These are phyloP conservation scores for Lasiosphaeris hirsuta DNA, from an alignment of 495 filamentous ascomycete species.

Conservation along the genomic window DNA sequence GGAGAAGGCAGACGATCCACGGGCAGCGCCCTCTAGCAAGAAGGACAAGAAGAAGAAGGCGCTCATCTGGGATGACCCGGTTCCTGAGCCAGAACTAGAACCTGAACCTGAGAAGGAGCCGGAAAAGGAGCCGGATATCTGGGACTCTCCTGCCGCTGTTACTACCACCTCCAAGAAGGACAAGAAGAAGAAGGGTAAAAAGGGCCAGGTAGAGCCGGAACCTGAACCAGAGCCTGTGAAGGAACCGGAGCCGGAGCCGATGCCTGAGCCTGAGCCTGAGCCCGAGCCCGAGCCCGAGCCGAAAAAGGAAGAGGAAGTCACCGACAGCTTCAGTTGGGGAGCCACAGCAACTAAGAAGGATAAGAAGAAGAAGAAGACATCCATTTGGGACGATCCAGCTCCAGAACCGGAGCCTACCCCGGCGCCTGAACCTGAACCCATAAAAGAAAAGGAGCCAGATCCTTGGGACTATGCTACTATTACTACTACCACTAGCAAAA, in stretches of 20 bases:
- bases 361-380: conserved; percentile 33
- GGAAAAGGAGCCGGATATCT: conserved; percentile 1
- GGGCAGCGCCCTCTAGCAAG: conserved; percentile 12
- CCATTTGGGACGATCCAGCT: conserved; percentile 10
- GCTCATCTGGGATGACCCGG: conserved; percentile 13
- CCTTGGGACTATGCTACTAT: conserved; percentile 19
- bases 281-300: too few species aligned
- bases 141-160: neutral
- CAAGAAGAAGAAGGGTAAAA: conserved; percentile 28
- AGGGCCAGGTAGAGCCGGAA: conserved; percentile 6
- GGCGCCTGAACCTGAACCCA: conserved; percentile 6
- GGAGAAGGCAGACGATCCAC: too few species aligned
- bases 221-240: conserved; percentile 4
- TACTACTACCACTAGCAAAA: conserved; percentile 17
- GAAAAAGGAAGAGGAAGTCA: too few species aligned
- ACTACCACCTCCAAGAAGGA: neutral
- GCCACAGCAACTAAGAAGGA: conserved; percentile 20
- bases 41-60: conserved; percentile 33
- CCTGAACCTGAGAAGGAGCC: conserved; percentile 22
- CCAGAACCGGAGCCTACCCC: conserved; percentile 2
- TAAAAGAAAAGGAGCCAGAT: conserved; percentile 18
- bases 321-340: neutral
- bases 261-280: neutral
- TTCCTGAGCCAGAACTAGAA: neutral
- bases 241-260: conserved; percentile 6